Evolutionary conservation across 495 filamentous ascomycete species (phyloP).

Genomic region (Rhypophila decipiens): DNA sequence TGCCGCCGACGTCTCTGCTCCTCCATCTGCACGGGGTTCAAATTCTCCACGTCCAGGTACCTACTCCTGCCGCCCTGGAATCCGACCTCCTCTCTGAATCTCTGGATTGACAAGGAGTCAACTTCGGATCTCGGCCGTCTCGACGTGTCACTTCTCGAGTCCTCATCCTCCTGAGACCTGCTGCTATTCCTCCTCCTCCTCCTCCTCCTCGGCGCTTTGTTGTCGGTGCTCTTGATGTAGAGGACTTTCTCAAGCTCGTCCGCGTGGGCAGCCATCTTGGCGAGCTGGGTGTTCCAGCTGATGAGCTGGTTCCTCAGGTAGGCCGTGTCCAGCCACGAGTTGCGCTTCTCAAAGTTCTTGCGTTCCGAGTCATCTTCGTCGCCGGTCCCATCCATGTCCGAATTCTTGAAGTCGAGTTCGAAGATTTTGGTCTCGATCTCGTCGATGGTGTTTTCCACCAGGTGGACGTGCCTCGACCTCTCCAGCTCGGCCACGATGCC

Average conservation of each 20-base stretch:
- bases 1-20: background rate
- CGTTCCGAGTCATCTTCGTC: conserved; percentile 3
- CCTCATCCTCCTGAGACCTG: background rate
- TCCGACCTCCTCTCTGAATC: background rate
- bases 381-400: background rate
- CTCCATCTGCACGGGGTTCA: background rate
- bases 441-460: conserved; percentile 18
- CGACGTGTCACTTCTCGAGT: background rate
- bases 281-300: conserved; percentile 19
- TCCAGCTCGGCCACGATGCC: conserved; percentile 27
- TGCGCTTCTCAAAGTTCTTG: conserved; percentile 13
- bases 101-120: background rate
- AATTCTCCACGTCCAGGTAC: background rate
- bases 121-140: background rate
- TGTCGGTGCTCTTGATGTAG: background rate
- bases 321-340: conserved; percentile 18
- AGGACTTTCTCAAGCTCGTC: conserved; percentile 2
- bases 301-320: conserved; percentile 19
- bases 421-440: conserved; percentile 19
- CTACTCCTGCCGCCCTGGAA: background rate
- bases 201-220: background rate
- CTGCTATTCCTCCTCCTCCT: background rate
- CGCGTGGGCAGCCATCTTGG: conserved; percentile 14
- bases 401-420: conserved; percentile 10
- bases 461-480: conserved; percentile 10